Conservation (phyloP, 2,329 filamentous ascomycete species). For the Bisporella sp. region DNA sequence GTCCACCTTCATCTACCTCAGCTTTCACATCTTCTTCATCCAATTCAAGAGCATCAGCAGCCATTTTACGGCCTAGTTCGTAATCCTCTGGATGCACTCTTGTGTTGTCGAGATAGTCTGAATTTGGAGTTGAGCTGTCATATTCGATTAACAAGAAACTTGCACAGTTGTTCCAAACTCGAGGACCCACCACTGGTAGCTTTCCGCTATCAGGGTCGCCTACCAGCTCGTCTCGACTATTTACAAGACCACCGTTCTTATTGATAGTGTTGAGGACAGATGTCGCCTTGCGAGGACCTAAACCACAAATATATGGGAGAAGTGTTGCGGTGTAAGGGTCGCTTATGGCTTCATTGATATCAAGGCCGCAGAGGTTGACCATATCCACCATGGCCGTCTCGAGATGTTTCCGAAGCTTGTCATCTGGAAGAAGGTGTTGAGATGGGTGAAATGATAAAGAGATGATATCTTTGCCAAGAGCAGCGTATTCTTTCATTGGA, state of each 20-base stretch:
- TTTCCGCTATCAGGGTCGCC: conserved; percentile 78
- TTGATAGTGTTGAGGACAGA: conserved; percentile 85
- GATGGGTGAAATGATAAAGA: conserved; percentile 86
- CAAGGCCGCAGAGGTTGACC: conserved; percentile 93
- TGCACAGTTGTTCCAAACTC: conserved; percentile 94
- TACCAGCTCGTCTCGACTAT: conserved; percentile 78
- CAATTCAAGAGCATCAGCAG: conserved; percentile 89
- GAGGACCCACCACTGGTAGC: conserved; percentile 73
- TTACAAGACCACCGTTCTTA: conserved; percentile 79
- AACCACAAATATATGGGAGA: conserved; percentile 81
- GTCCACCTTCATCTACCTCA: conserved; percentile 83
- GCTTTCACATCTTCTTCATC: conserved; percentile 98
- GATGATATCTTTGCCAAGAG: conserved; percentile 78
- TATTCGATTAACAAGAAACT: conserved; percentile 91
- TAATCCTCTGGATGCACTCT: conserved; percentile 98
- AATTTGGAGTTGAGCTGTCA: conserved; percentile 71
- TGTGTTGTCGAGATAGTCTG: conserved; percentile 93
- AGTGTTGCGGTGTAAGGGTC: conserved; percentile 81
- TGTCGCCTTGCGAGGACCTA: conserved; percentile 86
- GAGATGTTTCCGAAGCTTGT: conserved; percentile 78
- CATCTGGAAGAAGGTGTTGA: conserved; percentile 80
- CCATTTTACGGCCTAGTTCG: conserved; percentile 96
- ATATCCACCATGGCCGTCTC: conserved; percentile 98
- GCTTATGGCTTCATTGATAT: conserved; percentile 84
- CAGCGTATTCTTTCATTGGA: conserved; percentile 93